Base-by-base conservation (phyloP, 805 yeast genomes). In the Candida hungchunana region DNA sequence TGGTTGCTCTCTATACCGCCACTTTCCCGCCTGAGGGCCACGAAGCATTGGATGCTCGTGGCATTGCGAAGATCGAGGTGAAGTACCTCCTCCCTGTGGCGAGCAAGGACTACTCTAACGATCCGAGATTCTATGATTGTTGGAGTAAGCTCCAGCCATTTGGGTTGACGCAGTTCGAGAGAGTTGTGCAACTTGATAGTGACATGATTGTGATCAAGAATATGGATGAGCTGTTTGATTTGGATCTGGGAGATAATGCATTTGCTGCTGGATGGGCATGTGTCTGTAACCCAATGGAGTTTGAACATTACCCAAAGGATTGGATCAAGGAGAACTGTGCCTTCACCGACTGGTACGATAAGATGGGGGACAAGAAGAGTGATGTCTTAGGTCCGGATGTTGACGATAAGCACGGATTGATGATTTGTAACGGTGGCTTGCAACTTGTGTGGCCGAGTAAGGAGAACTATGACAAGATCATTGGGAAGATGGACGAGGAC, bases 251-350 rank as follows among this genome's bases (percentile, higher is more conserved):
- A 32, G 52, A 50, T 3, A 44, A 50, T 8, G 67, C 61, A 4
- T 75, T 77, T 56, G 82, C 79, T 0, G 79, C 81, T 0, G 53
- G 72, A 9, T 76, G 75, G 44, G 81, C 82, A 3, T 76, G 82
- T 54, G 77, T 74, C 16, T 76, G 82, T 55, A 76, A 76, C 44
- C 82, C 82, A 5, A 61, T 67, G 55, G 50, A 64, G 15, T 65
- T 68, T 42, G 44, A 63, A 1, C 78, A 76, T 50, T 76, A 76
- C 40, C 82, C 82, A 12, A 41, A 50, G 31, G 63, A 72, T 43
- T 76, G 82, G 82, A 44, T 61, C 8, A 58, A 61, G 3, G 63
- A 58, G 34, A 75, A 75, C 50, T 76, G 82, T 46, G 67, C 71
- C 4, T 75, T 63, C 45, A 66, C 79, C 2, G 50, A 61, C 39